Evolutionary conservation across 768 basidiomycete species (phyloP), one percentile per base, ranked within the genome.

Genomic region (Termitomyces sp.): DNA sequence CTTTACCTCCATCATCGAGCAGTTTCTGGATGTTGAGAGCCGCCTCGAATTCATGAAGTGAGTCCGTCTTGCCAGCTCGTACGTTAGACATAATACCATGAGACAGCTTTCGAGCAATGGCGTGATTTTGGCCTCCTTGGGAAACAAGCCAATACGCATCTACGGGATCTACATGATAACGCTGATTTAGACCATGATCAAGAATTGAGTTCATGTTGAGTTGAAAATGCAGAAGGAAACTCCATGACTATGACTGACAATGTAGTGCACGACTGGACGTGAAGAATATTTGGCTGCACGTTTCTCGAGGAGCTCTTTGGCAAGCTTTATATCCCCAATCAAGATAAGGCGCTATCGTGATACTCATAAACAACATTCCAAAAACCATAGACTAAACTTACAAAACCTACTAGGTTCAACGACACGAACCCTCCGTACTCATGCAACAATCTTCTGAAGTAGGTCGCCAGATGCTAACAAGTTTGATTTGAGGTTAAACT

Each of bases 81-180:
- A 50, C 49, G 2, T 17, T 34, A 34, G 49, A 49, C 57, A 59
- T 59, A 5, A 59, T 15, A 2, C 49, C 34, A 1, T 38, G n/a
- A 11, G 57, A 31, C 37, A 59, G 32, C 48, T 32, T 59, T 32
- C 57, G 57, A 6, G 25, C 57, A 42, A 59, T 50, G 2, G 47
- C 38, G 17, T 51, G 57, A 42, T 40, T 59, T 42, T 42, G 25
- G 11, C 57, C 40, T 32, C 31, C 36, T 29, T 50, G 25, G 20
- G 47, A 59, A 36, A 51, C 57, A 40, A 37, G 25, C 57, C 57
- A 59, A 38, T 59, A 59, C 11, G 49, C 17, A 4, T 50, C 32
- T n/a, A 34, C 14, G n/a, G 49, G 49, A 10, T 50, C 49, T n/a
- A 50, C 49, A 34, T 50, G 49, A 34, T 50, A n/a, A 34, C 17